Conservation (phyloP, 345 rosid species). For the Camelina sativa region DNA sequence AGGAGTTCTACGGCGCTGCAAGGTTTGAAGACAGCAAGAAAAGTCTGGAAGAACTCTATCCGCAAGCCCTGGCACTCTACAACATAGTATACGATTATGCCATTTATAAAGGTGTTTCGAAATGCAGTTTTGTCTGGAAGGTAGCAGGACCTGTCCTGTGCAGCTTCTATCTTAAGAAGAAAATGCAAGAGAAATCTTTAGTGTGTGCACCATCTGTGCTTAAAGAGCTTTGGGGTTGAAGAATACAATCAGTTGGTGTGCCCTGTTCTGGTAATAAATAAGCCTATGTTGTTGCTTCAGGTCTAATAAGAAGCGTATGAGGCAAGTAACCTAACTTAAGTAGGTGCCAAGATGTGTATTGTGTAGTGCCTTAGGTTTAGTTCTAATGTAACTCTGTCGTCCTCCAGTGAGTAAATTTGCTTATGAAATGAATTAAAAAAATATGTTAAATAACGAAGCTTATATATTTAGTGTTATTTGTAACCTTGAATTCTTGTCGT, state of each 20-base stretch:
- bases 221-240: conserved; percentile 50
- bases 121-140: conserved; percentile 73
- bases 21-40: conserved; percentile 55
- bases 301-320: neutral
- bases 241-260: neutral
- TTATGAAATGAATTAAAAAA: no score
- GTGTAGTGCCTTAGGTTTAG: no score
- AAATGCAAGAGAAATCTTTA: conserved; percentile 26
- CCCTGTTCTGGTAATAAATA: neutral
- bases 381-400: no score
- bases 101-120: neutral
- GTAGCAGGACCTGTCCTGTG: conserved; percentile 72
- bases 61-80: conserved; percentile 64
- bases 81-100: conserved; percentile 56
- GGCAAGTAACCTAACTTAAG: neutral
- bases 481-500: no score
- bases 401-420: no score
- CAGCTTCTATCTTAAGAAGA: conserved; percentile 34
- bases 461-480: no score
- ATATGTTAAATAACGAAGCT: no score
- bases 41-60: conserved; percentile 49
- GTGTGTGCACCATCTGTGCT: conserved; percentile 47
- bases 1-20: conserved; percentile 60
- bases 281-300: neutral
- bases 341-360: no score